phyloP scores from a whole-genome alignment of 441 rosid species.

The Pelargonium citronellum region DNA sequence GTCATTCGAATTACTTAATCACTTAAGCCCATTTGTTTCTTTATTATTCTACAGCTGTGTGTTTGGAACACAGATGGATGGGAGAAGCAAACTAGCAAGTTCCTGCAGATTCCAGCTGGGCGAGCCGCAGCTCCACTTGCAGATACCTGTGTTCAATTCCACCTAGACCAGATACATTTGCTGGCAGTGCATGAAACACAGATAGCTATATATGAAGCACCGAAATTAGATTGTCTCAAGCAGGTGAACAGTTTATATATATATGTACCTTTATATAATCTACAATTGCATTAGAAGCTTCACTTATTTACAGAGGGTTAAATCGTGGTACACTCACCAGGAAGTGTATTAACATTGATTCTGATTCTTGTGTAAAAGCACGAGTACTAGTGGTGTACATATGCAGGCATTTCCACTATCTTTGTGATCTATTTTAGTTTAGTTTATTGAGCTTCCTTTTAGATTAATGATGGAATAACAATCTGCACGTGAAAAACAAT shows the following conservation, averaged over 20 bases:
- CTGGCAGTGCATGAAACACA: slow-evolving; percentile 70
- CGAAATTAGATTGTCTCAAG: slow-evolving; percentile 60
- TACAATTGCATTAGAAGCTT: slow-evolving; percentile 37
- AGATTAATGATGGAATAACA: not conserved
- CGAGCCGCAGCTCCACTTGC: slow-evolving; percentile 43
- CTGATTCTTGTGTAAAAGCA: not conserved
- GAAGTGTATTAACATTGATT: not conserved
- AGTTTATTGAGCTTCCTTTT: not conserved
- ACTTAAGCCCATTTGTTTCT: slow-evolving; percentile 3
- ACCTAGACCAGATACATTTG: slow-evolving; percentile 55
- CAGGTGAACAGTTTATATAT: slow-evolving; percentile 34
- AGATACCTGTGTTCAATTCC: slow-evolving; percentile 73
- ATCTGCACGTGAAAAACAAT: not conserved
- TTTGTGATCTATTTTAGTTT: not conserved
- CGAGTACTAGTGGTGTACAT: too few relatives aligned
- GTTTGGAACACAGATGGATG: slow-evolving; percentile 84
- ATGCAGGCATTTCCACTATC: not conserved
- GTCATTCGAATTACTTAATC: not conserved
- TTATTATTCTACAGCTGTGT: slow-evolving; percentile 40
- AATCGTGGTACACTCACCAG: not conserved
- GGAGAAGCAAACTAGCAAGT: slow-evolving; percentile 77
- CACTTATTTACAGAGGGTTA: not conserved
- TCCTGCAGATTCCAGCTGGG: slow-evolving; percentile 54
- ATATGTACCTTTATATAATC: slow-evolving; percentile 3
- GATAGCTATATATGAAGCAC: slow-evolving; percentile 62